These are phyloP conservation scores for Entrophospora sp. DNA, from an alignment of 192 early-diverging fungal genomes.

Conservation along the genomic window DNA sequence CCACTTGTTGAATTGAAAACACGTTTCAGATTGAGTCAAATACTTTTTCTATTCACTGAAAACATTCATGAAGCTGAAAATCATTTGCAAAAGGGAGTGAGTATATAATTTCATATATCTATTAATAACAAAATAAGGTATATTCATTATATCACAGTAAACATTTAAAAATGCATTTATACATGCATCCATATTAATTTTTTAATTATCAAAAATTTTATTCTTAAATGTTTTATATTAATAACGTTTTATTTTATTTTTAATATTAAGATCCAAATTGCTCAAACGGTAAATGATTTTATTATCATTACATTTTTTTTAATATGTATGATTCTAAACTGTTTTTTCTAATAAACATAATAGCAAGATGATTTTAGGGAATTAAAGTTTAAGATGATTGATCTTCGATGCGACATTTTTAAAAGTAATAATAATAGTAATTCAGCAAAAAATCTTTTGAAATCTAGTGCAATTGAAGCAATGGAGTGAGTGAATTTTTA, in stretches of 20 bases:
- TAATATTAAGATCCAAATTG: background rate
- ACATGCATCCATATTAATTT: too few relatives aligned
- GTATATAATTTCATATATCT: too few relatives aligned
- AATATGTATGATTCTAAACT: too few relatives aligned
- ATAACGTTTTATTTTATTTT: background rate
- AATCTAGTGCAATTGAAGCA: background rate
- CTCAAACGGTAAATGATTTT: background rate
- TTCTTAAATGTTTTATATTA: background rate
- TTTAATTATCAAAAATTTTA: too few relatives aligned
- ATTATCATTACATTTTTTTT: background rate
- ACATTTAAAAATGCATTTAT: too few relatives aligned
- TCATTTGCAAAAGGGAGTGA: background rate
- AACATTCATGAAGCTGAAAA: slow-evolving; percentile 14
- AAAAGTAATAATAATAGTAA: slow-evolving; percentile 2
- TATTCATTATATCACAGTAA: too few relatives aligned
- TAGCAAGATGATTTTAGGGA: background rate
- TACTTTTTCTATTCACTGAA: slow-evolving; percentile 31
- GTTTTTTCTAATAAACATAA: background rate
- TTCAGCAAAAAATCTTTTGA: background rate
- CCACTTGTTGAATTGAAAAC: slow-evolving; percentile 20
- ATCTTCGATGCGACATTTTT: slow-evolving; percentile 6
- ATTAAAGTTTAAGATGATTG: slow-evolving; percentile 4
- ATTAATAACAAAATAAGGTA: too few relatives aligned
- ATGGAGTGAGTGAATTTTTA: slow-evolving; percentile 10
- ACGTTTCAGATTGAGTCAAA: slow-evolving; percentile 25